phyloP scores from a whole-genome alignment of 306 rosid species.

The Glycine soja region DNA sequence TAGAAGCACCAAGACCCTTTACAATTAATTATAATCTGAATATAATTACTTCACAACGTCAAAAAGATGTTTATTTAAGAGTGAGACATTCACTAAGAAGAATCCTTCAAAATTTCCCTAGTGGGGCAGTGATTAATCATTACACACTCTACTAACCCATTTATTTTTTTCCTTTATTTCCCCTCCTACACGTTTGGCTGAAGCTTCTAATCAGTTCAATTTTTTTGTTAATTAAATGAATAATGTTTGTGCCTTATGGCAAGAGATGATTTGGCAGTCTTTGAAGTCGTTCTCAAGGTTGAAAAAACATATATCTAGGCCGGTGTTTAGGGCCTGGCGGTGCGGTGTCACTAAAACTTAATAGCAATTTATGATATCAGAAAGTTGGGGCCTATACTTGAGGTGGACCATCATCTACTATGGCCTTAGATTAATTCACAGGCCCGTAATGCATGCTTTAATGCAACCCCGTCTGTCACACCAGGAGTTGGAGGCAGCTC shows the following conservation, averaged over 20 bases:
- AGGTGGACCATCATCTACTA: slow-evolving; percentile 53
- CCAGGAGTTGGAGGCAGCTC: slow-evolving; percentile 28
- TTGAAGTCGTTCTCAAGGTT: slow-evolving; percentile 8
- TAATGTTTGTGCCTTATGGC: slow-evolving; percentile 35
- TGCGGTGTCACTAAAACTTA: slow-evolving; percentile 13
- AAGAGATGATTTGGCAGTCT: slow-evolving; percentile 37
- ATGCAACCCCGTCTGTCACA: no score
- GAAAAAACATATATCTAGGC: slow-evolving; percentile 50
- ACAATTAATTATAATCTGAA: slow-evolving; percentile 11
- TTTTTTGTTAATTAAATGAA: slow-evolving; percentile 3
- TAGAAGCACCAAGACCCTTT: background rate
- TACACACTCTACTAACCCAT: slow-evolving; percentile 36
- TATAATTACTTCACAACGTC: slow-evolving; percentile 26
- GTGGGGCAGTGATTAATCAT: slow-evolving; percentile 45
- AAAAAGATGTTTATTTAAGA: slow-evolving; percentile 45
- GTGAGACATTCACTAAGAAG: slow-evolving; percentile 34
- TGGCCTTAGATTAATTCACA: slow-evolving; percentile 31
- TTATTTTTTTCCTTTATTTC: background rate
- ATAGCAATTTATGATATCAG: slow-evolving; percentile 30
- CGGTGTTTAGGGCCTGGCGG: slow-evolving; percentile 51
- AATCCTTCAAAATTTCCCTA: slow-evolving; percentile 12
- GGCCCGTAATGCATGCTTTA: slow-evolving; percentile 25
- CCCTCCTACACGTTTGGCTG: slow-evolving; percentile 21
- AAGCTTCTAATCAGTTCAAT: slow-evolving; percentile 20
- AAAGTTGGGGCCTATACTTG: slow-evolving; percentile 34